Conservation (phyloP, 805 yeast genomes). For the Diddensiella caesifluorescens region DNA sequence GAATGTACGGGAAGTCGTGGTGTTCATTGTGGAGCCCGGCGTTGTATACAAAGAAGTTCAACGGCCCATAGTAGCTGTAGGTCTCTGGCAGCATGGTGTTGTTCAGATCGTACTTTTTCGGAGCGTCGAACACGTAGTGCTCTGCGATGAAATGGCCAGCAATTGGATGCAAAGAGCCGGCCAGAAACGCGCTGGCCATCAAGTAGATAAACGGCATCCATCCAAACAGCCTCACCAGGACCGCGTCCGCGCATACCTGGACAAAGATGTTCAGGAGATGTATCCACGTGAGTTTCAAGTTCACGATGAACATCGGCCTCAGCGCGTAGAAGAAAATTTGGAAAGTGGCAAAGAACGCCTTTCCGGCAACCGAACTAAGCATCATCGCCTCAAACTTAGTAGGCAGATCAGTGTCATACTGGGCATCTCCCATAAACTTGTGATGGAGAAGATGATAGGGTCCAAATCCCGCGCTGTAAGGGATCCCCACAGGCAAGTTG, state of each 20-base stretch:
- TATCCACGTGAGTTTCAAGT: slow-evolving; percentile 64
- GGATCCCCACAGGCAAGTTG: slow-evolving; percentile 84
- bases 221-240: slow-evolving; percentile 60
- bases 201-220: slow-evolving; percentile 59
- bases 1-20: slow-evolving; percentile 90
- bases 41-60: slow-evolving; percentile 79
- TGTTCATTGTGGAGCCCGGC: slow-evolving; percentile 94
- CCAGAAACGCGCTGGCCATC: slow-evolving; percentile 71
- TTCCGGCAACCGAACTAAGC: slow-evolving; percentile 73
- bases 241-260: slow-evolving; percentile 54
- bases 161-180: slow-evolving; percentile 89
- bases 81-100: slow-evolving; percentile 55
- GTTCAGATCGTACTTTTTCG: slow-evolving; percentile 34
- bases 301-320: slow-evolving; percentile 82
- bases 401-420: slow-evolving; percentile 83
- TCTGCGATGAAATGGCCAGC: slow-evolving; percentile 97
- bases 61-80: slow-evolving; percentile 77
- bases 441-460: slow-evolving; percentile 92
- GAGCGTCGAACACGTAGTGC: slow-evolving; percentile 71
- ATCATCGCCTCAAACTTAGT: slow-evolving; percentile 70
- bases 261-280: slow-evolving; percentile 62
- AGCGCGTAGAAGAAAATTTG: slow-evolving; percentile 86
- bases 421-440: slow-evolving; percentile 80
- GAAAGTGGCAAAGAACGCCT: slow-evolving; percentile 84
- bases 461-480: slow-evolving; percentile 81